phyloP scores from a whole-genome alignment of 768 basidiomycete genomes.

The Roridomyces roridus region DNA sequence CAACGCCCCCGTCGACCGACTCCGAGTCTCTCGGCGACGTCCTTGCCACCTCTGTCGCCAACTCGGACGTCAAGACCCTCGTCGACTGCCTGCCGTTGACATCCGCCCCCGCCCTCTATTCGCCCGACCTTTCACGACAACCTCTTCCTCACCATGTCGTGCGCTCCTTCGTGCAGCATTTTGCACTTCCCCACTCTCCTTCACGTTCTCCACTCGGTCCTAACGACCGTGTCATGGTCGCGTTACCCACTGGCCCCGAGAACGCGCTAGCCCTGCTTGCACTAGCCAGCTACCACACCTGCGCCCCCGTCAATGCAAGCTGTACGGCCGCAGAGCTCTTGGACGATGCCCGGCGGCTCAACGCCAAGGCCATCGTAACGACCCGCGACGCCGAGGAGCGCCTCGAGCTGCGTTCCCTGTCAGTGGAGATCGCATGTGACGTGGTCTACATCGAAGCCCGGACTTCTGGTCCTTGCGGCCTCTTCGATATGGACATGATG shows the following conservation, averaged over 20 bases:
- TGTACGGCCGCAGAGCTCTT: conserved; percentile 50
- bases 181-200: conserved; percentile 43
- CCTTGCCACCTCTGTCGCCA: conserved; percentile 38
- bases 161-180: conserved; percentile 43
- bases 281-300: conserved; percentile 49
- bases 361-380: conserved; percentile 47
- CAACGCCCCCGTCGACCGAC: conserved; percentile 27
- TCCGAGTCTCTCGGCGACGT: conserved; percentile 45
- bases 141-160: conserved; percentile 43
- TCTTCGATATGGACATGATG: conserved; percentile 46
- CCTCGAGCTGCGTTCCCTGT: conserved; percentile 40
- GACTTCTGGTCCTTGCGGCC: conserved; percentile 40
- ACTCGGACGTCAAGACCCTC: conserved; percentile 39
- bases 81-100: conserved; percentile 47
- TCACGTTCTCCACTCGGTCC: conserved; percentile 37
- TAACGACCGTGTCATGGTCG: conserved; percentile 54
- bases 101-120: conserved; percentile 42
- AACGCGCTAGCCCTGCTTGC: conserved; percentile 54
- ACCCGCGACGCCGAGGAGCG: conserved; percentile 46
- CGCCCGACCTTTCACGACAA: conserved; percentile 42
- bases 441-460: conserved; percentile 43
- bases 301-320: conserved; percentile 52
- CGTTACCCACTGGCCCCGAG: conserved; percentile 50
- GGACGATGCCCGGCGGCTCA: conserved; percentile 47
- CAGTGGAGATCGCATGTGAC: conserved; percentile 44